phyloP scores from a whole-genome alignment of 2,329 filamentous ascomycete species.

The Colletotrichum coccodes region DNA sequence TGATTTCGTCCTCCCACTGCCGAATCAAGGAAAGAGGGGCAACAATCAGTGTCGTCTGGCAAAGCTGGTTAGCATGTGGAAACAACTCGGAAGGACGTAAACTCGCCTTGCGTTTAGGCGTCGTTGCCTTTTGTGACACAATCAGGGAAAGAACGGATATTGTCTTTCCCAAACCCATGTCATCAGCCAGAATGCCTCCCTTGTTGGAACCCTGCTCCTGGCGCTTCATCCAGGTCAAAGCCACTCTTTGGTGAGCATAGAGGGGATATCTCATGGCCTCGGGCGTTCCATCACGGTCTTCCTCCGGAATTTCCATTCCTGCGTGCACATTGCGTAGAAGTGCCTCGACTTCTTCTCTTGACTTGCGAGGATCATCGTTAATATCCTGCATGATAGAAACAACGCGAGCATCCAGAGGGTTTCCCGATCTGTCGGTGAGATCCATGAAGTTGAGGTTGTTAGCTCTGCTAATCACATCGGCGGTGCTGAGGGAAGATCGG shows the following conservation, averaged over 20 bases:
- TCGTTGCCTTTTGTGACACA: conserved; percentile 70
- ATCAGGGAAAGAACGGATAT: conserved; percentile 86
- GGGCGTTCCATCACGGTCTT: conserved; percentile 75
- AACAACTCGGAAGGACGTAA: neutral
- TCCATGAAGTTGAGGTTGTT: conserved; percentile 32
- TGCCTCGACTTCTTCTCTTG: conserved; percentile 73
- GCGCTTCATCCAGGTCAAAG: conserved; percentile 78
- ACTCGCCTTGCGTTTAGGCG: conserved; percentile 46
- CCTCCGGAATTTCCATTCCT: conserved; percentile 71
- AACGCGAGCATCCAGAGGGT: conserved; percentile 40
- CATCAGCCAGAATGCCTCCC: conserved; percentile 81
- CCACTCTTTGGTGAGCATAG: conserved; percentile 85
- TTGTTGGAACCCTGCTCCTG: conserved; percentile 81
- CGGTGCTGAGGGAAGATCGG: conserved; percentile 5
- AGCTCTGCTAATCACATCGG: conserved; percentile 25
- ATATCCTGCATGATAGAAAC: conserved; percentile 40
- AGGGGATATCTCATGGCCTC: conserved; percentile 73
- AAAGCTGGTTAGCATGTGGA: conserved; percentile 9
- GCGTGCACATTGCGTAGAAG: conserved; percentile 79
- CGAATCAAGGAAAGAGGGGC: conserved; percentile 82
- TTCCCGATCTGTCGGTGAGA: conserved; percentile 45
- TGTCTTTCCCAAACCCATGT: conserved; percentile 88
- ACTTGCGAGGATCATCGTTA: conserved; percentile 50
- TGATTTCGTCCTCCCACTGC: conserved; percentile 87
- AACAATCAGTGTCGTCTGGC: conserved; percentile 83